Base-by-base conservation (phyloP, 768 basidiomycete species). In the Russula sp. region DNA sequence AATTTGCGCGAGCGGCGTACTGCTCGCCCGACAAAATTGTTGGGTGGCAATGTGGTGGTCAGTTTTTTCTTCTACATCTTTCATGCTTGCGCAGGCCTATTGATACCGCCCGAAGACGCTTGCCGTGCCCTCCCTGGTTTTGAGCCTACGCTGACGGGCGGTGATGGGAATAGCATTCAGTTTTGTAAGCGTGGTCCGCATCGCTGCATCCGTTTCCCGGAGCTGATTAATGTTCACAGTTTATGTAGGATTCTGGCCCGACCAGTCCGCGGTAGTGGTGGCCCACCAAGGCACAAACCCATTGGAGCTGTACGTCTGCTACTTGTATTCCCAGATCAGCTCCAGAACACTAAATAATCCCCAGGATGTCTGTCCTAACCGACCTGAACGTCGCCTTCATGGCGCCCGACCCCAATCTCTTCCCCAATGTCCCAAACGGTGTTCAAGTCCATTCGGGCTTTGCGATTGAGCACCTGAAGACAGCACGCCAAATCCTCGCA, bases 1-100 rank as follows among this genome's bases (percentile, higher is more conserved):
- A 81, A 68, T 80, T 84, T 70, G 81, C 84, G 42, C 74, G 80
- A 22, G 84, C 83, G 6, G 79, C 82, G 10, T 84, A 84, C 69
- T 84, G 83, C 66, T 44, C 74, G 2, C 73, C 77, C 0, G 70
- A 66, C 61, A 72, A 69, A 51, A 65, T 80, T 16, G 66, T 71
- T 31, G 73, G 64, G 31, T 83, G 80, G 80, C 56, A 68, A 5
- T 86, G 80, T 66, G 79, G 82, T 61, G 70, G 78, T 78, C 68
- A 51, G 71, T 69, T 54, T 59, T 57, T 53, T 68, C n/a, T 32
- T 20, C 51, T 53, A 9, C n/a, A 9, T 40, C 39, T 52, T 37
- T 27, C 2, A 2, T 27, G 8, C 8, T 53, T 22, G 40, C 55
- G 40, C 61, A 22, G 6, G 58, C 53, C 44, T n/a, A 49, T 32